phyloP scores from a whole-genome alignment of 202 grass and related monocot species.

The Eragrostis tef region DNA sequence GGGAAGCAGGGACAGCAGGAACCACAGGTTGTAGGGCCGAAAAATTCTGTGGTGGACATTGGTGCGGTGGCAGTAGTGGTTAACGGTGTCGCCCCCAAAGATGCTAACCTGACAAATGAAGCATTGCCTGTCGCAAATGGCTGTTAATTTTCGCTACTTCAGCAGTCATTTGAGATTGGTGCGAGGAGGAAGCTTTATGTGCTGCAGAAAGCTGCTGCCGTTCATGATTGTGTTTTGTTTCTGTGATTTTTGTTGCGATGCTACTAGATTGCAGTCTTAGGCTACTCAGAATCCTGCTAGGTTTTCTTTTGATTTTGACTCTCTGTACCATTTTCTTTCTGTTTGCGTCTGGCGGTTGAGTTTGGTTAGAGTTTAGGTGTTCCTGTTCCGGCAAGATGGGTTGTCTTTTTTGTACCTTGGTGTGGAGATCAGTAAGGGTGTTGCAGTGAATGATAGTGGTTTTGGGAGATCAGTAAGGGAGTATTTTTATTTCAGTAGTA shows the following conservation, averaged over 20 bases:
- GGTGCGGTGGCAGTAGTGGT: constrained; percentile 5
- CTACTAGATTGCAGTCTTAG: constrained; percentile 39
- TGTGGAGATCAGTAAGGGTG: too few species aligned
- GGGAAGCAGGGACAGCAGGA: constrained; percentile 44
- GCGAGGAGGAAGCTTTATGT: constrained; percentile 17
- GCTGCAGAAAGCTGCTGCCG: constrained; percentile 24
- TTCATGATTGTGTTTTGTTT: constrained; percentile 8
- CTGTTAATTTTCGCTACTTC: constrained; percentile 47
- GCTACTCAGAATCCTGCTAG: too few species aligned
- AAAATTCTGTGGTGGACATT: constrained; percentile 52
- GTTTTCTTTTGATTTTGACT: too few species aligned
- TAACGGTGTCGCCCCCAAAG: constrained; percentile 39
- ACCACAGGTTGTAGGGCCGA: constrained; percentile 19
- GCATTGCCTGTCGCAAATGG: constrained; percentile 38
- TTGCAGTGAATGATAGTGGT: too few species aligned
- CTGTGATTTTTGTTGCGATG: not conserved
- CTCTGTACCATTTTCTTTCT: too few species aligned
- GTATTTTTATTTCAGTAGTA: too few species aligned
- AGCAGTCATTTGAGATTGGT: not conserved
- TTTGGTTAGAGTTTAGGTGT: too few species aligned
- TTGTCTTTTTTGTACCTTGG: too few species aligned
- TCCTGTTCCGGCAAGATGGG: too few species aligned
- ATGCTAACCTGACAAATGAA: constrained; percentile 28
- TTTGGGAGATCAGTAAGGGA: too few species aligned
- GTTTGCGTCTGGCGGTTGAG: too few species aligned